Evolutionary conservation across 768 basidiomycete species (phyloP), one percentile per base, ranked within the genome.

Genomic region (Multifurca ochricompacta): DNA sequence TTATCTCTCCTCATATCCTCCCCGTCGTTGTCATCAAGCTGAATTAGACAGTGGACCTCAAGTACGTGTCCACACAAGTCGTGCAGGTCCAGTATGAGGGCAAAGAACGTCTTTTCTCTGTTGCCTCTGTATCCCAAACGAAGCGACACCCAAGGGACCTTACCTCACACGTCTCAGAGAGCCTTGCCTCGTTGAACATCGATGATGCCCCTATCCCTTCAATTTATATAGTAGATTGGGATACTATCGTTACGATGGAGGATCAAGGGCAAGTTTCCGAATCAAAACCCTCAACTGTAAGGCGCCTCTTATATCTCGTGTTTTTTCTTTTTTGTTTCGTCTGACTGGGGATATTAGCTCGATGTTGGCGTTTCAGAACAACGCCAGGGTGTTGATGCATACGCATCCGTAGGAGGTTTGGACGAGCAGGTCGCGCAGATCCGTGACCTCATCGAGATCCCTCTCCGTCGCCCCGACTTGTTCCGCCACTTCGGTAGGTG

Each of bases 351-450:
- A 21, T 8, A 43, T n/a, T 34, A 49, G 48, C 45, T 43, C 27
- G 46, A 58, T 56, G 58, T 28, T 57, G 80, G 76, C 68, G 69
- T 73, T 14, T 66, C 79, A 47, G 67, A 73, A n/a, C 71, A 74
- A 58, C 68, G 59, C 54, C 63, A 74, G 14, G 62, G 65, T 37
- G 67, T 70, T 35, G 74, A 82, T 53, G 83, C 87, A n/a, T 96
- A 94, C 63, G 73, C 81, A 32, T 74, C 81, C 13, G 84, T 99
- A 21, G 96, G 96, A 18, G 96, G 96, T 2, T 77, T 98, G 36
- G 76, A 83, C 64, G 82, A 82, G 61, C 93, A 96, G 66, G 94
- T 99, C 53, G 71, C 80, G 51, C 82, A 88, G 68, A 90, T 99
- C 53, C 77, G 85, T 21, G 83, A 89, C 64, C 77, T 95, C 34